Evolutionary conservation across 1,284 basidiomycete genomes (phyloP).

Genomic region (Dichomitus squalens): DNA sequence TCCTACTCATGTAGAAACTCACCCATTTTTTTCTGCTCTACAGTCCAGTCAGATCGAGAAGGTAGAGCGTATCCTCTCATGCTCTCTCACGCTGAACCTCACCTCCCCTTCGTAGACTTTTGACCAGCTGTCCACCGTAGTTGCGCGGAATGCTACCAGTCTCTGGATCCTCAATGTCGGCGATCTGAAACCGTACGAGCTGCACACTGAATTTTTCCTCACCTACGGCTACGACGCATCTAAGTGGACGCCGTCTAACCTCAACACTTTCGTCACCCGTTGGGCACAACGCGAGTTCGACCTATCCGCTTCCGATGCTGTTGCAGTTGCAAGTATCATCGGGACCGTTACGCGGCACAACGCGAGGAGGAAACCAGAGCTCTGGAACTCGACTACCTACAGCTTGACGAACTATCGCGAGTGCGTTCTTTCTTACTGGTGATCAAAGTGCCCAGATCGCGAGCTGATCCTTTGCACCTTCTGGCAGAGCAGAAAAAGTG

Average conservation of each 20-base stretch:
- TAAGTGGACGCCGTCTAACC: slow-evolving; percentile 52
- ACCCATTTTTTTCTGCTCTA: neutral
- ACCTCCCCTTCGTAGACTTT: slow-evolving; percentile 40
- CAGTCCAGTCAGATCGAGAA: slow-evolving; percentile 32
- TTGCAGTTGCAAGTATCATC: slow-evolving; percentile 52
- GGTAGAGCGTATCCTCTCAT: slow-evolving; percentile 8
- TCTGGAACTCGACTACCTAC: slow-evolving; percentile 63
- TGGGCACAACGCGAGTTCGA: slow-evolving; percentile 74
- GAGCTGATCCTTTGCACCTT: neutral
- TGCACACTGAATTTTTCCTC: slow-evolving; percentile 72
- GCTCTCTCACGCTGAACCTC: neutral
- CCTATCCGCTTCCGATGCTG: slow-evolving; percentile 39
- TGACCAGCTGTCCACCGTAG: slow-evolving; percentile 63
- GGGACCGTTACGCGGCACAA: slow-evolving; percentile 66
- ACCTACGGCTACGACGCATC: slow-evolving; percentile 62
- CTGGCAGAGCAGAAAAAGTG: slow-evolving; percentile 56
- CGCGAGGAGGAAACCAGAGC: slow-evolving; percentile 66
- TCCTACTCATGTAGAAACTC: neutral
- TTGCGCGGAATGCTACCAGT: slow-evolving; percentile 55
- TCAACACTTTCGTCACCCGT: slow-evolving; percentile 51
- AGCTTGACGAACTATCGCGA: slow-evolving; percentile 69
- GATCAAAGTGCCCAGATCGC: neutral
- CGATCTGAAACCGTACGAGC: slow-evolving; percentile 75
- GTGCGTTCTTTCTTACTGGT: slow-evolving; percentile 39
- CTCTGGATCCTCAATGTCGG: slow-evolving; percentile 70